Percentiles rank a stretch among this genome's conserved stretches.
Conservation (phyloP, 164 flowering plant species). For the Santalum album region DNA sequence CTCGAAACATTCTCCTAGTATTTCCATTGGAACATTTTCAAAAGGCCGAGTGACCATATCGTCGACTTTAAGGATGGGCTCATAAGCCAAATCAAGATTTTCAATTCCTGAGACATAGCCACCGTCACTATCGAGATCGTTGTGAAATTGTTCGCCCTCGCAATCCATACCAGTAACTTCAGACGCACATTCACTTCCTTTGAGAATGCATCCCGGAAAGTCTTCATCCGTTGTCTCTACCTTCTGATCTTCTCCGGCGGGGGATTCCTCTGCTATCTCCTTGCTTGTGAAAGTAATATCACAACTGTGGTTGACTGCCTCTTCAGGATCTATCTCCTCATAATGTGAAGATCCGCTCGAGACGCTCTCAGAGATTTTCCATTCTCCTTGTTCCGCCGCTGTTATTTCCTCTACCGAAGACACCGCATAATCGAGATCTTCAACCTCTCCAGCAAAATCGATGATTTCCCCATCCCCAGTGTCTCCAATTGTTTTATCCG, state of each 20-base stretch:
- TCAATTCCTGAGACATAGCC: background rate
- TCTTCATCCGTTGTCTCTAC: conserved; percentile 10
- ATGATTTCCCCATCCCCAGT: background rate
- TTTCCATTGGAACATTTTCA: conserved; percentile 11
- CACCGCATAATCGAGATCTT: background rate
- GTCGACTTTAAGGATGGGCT: conserved; percentile 1
- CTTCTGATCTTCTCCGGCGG: background rate
- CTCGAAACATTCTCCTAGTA: conserved; percentile 9
- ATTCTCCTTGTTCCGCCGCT: background rate
- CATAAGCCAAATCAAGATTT: background rate
- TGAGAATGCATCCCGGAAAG: background rate
- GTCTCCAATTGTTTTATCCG: conserved; percentile 2
- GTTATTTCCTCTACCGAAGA: background rate
- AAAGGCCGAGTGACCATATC: background rate
- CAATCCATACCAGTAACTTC: conserved; percentile 34
- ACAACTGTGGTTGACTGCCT: conserved; percentile 7
- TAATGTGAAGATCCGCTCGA: conserved; percentile 15
- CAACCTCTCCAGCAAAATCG: conserved; percentile 4
- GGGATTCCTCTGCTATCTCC: background rate
- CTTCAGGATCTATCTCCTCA: conserved; percentile 19
- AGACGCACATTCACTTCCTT: conserved; percentile 8
- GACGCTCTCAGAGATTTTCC: conserved; percentile 10
- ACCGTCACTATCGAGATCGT: conserved; percentile 11
- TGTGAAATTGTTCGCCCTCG: conserved; percentile 22
- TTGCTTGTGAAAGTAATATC: background rate